These are phyloP conservation scores for Sarocladiaceae sp. DNA, from an alignment of 2,329 filamentous ascomycete species.

Conservation along the genomic window DNA sequence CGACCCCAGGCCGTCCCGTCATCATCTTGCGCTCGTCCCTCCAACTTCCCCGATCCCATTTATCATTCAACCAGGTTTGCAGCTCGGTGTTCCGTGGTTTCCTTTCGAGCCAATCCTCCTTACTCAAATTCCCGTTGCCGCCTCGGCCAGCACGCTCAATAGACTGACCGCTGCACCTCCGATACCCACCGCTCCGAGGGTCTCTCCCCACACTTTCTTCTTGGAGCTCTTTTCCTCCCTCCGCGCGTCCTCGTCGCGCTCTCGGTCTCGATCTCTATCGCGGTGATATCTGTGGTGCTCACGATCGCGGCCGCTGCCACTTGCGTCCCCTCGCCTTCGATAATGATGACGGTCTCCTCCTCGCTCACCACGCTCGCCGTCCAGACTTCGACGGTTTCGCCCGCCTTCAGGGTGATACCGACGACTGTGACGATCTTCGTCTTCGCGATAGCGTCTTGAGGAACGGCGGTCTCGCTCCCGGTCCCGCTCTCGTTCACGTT, in stretches of 20 bases:
- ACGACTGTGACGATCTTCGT: constrained; percentile 13
- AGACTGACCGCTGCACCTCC: constrained; percentile 55
- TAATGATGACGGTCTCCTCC: background rate
- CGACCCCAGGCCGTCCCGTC: no score
- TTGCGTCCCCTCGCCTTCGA: background rate
- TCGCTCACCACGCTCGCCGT: constrained; percentile 18
- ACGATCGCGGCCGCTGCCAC: constrained; percentile 23
- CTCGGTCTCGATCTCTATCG: constrained; percentile 13
- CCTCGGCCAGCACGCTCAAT: constrained; percentile 51
- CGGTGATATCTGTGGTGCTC: constrained; percentile 30
- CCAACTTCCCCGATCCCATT: no score
- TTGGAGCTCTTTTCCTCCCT: constrained; percentile 30
- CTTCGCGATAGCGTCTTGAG: constrained; percentile 14
- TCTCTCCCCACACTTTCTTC: constrained; percentile 45
- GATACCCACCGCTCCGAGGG: constrained; percentile 51
- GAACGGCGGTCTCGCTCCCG: constrained; percentile 19
- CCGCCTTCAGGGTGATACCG: constrained; percentile 17
- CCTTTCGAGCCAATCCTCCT: background rate
- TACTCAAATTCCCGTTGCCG: constrained; percentile 32
- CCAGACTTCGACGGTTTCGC: background rate
- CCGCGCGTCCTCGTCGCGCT: constrained; percentile 16
- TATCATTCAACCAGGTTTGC: no score
- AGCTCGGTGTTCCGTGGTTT: no score
- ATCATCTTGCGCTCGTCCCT: no score
- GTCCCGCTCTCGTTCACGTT: constrained; percentile 21